Base-by-base conservation (phyloP, 1,139 yeast genomes). In the Petasospora fabianii region DNA sequence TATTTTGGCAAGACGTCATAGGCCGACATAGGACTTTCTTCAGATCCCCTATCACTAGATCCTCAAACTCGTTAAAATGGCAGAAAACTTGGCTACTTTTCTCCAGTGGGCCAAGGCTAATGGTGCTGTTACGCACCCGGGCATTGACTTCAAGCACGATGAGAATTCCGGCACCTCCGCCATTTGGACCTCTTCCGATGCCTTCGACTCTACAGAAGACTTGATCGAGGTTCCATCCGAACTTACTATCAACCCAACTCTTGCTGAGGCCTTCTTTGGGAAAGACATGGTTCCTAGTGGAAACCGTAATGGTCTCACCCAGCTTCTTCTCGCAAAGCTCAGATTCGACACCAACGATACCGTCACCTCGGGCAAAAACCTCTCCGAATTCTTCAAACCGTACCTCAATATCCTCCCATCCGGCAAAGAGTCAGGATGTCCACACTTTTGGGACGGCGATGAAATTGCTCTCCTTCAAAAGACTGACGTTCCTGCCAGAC, bases 321-420 rank as follows among this genome's bases (percentile, higher is more conserved):
- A 77, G 50, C 54, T 80, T 12, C 69, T 64, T 36, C 56, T 80
- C 42, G 69, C 79, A 12, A 66, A 66, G 39, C 48, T 69, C 38
- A 65, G 59, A 38, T 66, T 62, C 43, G 62, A 58, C 34, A 18
- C 44, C 1, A 27, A 43, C 2, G 50, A 49, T 4, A 53, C 61
- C 2, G 39, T 42, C 2, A 27, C 38, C 3, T 47, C 46, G 5
- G 34, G 30, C 42, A 41, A 28, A 30, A 50, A 41, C 20, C 46
- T 59, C 60, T 33, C 70, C 58, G 41, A 52, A 4, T 61, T 59
- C 41, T 71, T 55, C 51, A 41, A 55, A 33, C 75, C 81, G 0
- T 88, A 85, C 54, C 55, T 86, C 24, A 59, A 66, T 20, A 57
- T 72, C n/a, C 66, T 87, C 19, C 95, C 75, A 39, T 68, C 72